A percentile compares a stretch with the other conserved stretches of the same genome.
These are phyloP conservation scores for Microglena sp. DNA, from an alignment of 139 green algal genomes.

Conservation along the genomic window DNA sequence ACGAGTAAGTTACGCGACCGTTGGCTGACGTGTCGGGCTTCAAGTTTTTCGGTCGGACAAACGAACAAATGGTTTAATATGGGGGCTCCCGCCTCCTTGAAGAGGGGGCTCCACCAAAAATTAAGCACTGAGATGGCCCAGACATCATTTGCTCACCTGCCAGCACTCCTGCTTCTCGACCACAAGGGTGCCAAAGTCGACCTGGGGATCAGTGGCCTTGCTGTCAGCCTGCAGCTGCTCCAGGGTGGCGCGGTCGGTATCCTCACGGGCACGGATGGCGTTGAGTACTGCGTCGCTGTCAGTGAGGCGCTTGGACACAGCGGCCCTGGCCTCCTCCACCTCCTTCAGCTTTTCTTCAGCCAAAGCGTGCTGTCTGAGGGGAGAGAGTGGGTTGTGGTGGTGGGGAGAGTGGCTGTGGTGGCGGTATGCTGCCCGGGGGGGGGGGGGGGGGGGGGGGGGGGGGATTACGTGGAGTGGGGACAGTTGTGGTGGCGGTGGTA, in stretches of 20 bases:
- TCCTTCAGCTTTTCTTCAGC: constrained; percentile 23
- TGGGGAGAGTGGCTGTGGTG: not conserved
- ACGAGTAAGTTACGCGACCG: no score
- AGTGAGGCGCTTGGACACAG: constrained; percentile 15
- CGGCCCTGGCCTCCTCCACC: not conserved
- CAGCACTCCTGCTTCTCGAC: constrained; percentile 16
- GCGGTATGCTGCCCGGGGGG: not conserved
- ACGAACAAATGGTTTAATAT: no score
- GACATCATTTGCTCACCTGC: no score
- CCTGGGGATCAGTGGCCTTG: constrained; percentile 9
- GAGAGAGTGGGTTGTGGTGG: no score
- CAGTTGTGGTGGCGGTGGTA: no score
- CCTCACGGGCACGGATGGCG: constrained; percentile 19
- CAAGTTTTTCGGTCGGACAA: no score
- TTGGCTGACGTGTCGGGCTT: no score
- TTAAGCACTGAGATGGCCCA: no score
- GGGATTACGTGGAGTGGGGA: no score
- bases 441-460: no score
- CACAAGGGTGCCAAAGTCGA: constrained; percentile 22
- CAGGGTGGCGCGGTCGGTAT: constrained; percentile 16
- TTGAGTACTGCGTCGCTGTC: constrained; percentile 27
- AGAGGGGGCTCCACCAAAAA: no score
- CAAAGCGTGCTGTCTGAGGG: constrained; percentile 13
- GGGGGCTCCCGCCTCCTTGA: no score
- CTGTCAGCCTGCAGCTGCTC: constrained; percentile 21